Evolutionary conservation across 306 rosid genomes (phyloP), one percentile per base, ranked within the genome.

Genomic region (Cyclanthera cordifolia): DNA sequence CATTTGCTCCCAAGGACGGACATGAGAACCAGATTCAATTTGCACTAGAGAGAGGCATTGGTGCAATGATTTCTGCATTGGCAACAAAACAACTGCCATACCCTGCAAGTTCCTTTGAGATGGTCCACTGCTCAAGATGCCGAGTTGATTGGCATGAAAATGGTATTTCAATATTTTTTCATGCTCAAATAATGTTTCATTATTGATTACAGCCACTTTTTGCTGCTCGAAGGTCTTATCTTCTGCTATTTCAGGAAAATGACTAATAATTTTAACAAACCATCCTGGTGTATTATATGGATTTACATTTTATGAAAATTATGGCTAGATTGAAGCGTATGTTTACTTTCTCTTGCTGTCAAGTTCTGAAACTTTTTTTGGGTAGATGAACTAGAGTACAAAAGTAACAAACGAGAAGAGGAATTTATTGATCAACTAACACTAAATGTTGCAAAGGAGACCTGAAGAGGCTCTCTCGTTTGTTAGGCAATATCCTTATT

Each of bases 11-110:
- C 73, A 93, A 90, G 81, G 96, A 93, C 75, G 85, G 83, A 53
- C 99, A 93, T 74, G 96, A 93, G 83, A 90, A 90, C 77, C 99
- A 93, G 76, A 93, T 93, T 75, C 96, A 93, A 67, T 93, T 93
- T 81, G 88, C 99, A 46, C 77, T 93, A 78, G 96, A 93, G 83
- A 79, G 95, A 75, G 99, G 96, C 56, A 87, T 93, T 74, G 83
- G 91, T 73, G 85, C 96, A 13, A 87, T 93, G 91, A 90, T 93
- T 76, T 79, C 96, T 79, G 88, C 94, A 54, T 69, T 93, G 83
- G 80, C 91, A 75, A 90, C 99, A 41, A 87, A 87, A 72, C 96
- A 93, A 75, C 72, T 93, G 51, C 96, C 99, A 1, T 90, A 80
- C 79, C 96, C 99, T 55, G 34, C 86, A 67, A 77, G 80, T 61